A percentile compares a stretch with the other conserved stretches of the same genome.
phyloP scores from a whole-genome alignment of 345 rosid species.

The Physaria fendleri region DNA sequence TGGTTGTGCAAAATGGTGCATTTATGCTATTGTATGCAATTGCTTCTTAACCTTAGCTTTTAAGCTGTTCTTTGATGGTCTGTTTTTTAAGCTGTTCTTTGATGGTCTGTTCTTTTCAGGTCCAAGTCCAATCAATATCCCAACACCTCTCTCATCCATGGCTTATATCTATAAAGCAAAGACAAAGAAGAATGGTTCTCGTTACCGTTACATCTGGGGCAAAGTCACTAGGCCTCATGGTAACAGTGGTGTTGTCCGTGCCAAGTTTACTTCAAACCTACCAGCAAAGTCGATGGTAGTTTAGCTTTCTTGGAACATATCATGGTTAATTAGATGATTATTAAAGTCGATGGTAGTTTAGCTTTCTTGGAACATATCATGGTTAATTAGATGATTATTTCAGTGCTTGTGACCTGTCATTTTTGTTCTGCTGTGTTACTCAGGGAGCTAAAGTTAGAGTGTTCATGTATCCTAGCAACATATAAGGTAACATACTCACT shows the following conservation, averaged over 20 bases:
- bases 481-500: too few species aligned
- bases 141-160: constrained; percentile 69
- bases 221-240: constrained; percentile 87
- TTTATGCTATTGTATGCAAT: not conserved
- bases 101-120: constrained; percentile 25
- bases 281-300: constrained; percentile 88
- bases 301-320: not conserved
- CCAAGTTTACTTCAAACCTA: constrained; percentile 79
- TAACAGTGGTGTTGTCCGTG: constrained; percentile 87
- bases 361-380: not conserved
- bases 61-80: too few species aligned
- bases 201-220: constrained; percentile 95
- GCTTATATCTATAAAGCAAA: constrained; percentile 95
- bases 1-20: not conserved
- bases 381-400: not conserved
- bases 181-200: constrained; percentile 72
- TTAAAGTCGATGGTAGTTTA: constrained; percentile 66
- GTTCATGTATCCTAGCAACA: too few species aligned
- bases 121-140: constrained; percentile 91
- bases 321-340: not conserved
- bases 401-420: not conserved
- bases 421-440: not conserved
- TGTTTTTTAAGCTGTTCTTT: too few species aligned
- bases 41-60: too few species aligned
- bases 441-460: too few species aligned